These are phyloP conservation scores for Mycena latifolia DNA, from an alignment of 768 basidiomycete species.

Conservation along the genomic window DNA sequence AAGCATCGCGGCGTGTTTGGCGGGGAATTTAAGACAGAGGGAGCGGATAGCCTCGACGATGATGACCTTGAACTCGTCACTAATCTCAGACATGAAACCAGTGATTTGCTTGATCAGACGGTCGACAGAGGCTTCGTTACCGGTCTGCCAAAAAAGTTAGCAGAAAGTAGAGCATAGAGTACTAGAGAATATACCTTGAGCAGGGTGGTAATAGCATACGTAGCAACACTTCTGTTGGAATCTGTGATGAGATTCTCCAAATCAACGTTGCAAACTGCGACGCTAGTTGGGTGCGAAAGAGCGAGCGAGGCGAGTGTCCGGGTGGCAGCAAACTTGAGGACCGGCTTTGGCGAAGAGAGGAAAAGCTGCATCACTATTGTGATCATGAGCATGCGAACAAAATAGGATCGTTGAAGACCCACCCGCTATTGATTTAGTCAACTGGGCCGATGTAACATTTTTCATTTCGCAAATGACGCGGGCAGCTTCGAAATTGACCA, in stretches of 20 bases:
- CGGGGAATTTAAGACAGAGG: conserved; percentile 98
- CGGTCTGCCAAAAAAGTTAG: conserved; percentile 71
- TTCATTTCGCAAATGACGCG: conserved; percentile 98
- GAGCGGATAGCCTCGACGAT: conserved; percentile 99
- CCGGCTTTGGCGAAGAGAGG: conserved; percentile 94
- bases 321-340: conserved; percentile 97
- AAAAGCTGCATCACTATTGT: conserved; percentile 90
- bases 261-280: conserved; percentile 95
- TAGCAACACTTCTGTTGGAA: conserved; percentile 94
- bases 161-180: not conserved
- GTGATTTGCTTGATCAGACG: conserved; percentile 99
- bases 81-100: conserved; percentile 99
- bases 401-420: conserved; percentile 43
- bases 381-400: conserved; percentile 18
- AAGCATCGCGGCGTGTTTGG: conserved; percentile 97
- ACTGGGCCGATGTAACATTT: conserved; percentile 79
- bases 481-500: conserved; percentile 99
- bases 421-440: conserved; percentile 93
- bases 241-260: conserved; percentile 97
- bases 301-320: conserved; percentile 94
- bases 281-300: conserved; percentile 85
- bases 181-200: conserved; percentile 77
- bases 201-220: conserved; percentile 97
- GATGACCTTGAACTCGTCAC: conserved; percentile 99
- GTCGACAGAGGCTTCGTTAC: conserved; percentile 98